Evolutionary conservation across 352 stramenopile species (phyloP), one percentile per base, ranked within the genome.

Genomic region (Phytophthora quininea): DNA sequence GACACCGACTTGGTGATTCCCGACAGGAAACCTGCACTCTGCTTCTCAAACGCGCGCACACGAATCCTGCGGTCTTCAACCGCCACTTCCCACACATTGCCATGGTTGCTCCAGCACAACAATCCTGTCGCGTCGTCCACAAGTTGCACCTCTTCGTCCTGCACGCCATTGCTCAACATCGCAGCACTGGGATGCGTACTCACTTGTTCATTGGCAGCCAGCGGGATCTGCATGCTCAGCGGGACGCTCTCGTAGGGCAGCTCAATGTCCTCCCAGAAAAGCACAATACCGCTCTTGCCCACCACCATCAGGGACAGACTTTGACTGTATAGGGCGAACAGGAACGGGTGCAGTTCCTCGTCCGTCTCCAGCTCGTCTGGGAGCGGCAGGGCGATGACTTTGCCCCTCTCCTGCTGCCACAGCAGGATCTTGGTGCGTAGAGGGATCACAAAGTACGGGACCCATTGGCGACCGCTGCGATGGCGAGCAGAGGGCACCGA

Each of bases 211-310:
- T 79, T 50, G 8, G 57, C 50, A 40, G 79, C 79, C 49, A 94
- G 43, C 4, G 84, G 86, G 62, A 94, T 94, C 69, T 94, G 86
- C 1, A 94, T 80, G 56, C 82, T 91, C 14, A 94, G 68, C 15
- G 86, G 86, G 3, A 91, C 75, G 61, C 79, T 92, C 62, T 92
- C 82, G 53, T 92, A 92, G 3, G 86, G 82, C 31, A 91, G 64
- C 19, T 90, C 82, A 62, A 94, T 85, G 62, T 94, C 86, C 56
- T 92, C 86, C 84, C 84, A 94, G 62, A 94, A 92, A 27, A 92
- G 73, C 64, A 94, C 84, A 56, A 86, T 64, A 14, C 86, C 86
- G 55, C 77, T 89, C 40, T 69, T 76, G 31, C 74, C 73, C 46
- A 94, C 74, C 27, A 89, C 70, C 68, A 94, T 76, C n/a, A 94